Evolutionary conservation across 257 asterid species (phyloP).

Genomic region (Petunia axillaris): DNA sequence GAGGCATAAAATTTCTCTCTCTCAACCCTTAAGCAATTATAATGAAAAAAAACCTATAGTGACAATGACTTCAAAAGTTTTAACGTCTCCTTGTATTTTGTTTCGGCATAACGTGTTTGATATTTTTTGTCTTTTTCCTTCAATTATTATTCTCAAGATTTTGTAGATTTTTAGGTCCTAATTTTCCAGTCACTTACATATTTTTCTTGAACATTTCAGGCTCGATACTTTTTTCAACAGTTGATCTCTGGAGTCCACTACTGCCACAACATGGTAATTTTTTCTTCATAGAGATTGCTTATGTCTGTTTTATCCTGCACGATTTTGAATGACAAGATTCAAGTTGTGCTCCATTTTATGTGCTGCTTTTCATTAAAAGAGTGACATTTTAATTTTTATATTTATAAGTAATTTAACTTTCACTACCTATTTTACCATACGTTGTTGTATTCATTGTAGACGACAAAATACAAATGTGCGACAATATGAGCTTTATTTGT

Average conservation of each 20-base stretch:
- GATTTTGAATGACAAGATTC: neutral
- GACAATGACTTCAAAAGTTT: too few relatives aligned
- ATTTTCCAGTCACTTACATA: neutral
- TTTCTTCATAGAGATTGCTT: neutral
- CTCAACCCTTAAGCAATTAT: too few relatives aligned
- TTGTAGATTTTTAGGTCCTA: neutral
- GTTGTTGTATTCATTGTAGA: neutral
- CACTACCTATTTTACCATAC: neutral
- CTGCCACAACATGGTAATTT: conserved; percentile 68
- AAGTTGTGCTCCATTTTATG: too few relatives aligned
- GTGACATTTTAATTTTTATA: neutral
- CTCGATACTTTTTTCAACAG: conserved; percentile 86
- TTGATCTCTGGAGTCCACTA: conserved; percentile 78
- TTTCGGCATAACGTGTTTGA: neutral
- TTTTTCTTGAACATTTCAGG: conserved; percentile 39
- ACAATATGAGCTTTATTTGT: neutral
- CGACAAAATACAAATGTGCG: neutral
- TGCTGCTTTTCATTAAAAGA: too few relatives aligned
- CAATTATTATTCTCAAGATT: neutral
- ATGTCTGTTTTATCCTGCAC: too few relatives aligned
- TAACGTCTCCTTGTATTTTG: too few relatives aligned
- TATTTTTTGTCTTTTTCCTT: neutral
- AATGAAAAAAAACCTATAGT: too few relatives aligned
- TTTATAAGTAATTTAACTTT: neutral
- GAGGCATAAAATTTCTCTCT: neutral